Base-by-base conservation (phyloP, 495 filamentous ascomycete genomes). In the Xylaria intraflava region DNA sequence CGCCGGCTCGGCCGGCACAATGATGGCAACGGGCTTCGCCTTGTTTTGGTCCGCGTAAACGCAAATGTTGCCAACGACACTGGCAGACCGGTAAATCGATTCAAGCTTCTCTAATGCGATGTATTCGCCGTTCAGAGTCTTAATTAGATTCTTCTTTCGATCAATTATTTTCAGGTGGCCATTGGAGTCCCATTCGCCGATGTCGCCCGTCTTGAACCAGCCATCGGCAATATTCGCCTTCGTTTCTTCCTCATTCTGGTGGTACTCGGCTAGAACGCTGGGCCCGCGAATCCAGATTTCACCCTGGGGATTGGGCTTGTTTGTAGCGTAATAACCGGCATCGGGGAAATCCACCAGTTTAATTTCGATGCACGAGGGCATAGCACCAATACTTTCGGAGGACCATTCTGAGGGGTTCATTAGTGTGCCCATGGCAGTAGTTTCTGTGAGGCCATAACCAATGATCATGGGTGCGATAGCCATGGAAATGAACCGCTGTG, bases 81-180 rank as follows among this genome's bases (percentile, higher is more conserved):
- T 78, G 5, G 83, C 80, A 29, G 90, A 84, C 51, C 93, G 88
- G 73, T 98, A 98, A 56, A 95, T 77, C 3, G 90, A 91, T 74
- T 98, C 93, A 47, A 98, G 88, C 81, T 98, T 98, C 83, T 98
- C 93, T 17, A 98, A 80, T 29, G 93, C 93, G 66, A 98, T 96
- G 71, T 98, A 98, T 75, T 98, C 93, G 63, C 93, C 93, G 65
- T 91, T 89, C 51, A 87, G 77, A 2, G 90, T 98, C 84, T 96
- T 96, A 68, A 95, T 86, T 56, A 96, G 71, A 69, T 96, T 96
- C 85, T 96, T 96, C 87, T 95, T 96, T 62, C 90, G 88, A 71
- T 96, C 90, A 62, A 96, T 95, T 69, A 96, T 87, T 62, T 78
- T 82, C 46, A 96, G 73, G 64, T 95, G 84, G 54, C 90, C 90